Evolutionary conservation across 257 asterid genomes (phyloP), one percentile per base, ranked within the genome.

Genomic region (Fraxinus pennsylvanica): DNA sequence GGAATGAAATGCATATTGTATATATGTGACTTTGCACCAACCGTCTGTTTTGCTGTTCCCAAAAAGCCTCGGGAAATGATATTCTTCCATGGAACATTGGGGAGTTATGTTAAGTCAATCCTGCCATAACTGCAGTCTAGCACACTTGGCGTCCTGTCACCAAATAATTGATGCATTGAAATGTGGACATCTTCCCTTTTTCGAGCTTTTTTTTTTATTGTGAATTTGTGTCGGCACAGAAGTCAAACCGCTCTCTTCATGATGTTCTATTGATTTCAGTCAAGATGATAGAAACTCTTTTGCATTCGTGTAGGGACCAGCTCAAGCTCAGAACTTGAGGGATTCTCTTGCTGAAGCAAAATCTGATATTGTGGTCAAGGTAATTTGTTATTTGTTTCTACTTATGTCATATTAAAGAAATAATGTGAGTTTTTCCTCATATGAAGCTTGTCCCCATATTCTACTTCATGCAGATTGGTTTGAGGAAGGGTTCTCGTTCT

Each of bases 281-380:
- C 27, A 30, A 45, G 67, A 69, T 43, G 41, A 68, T 15, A 30
- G 15, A 47, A 39, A 36, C 74, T 27, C 70, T 4, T 79, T 41
- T 75, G 3, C 45, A 9, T 77, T 30, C 66, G 30, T 71, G 65
- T 75, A 94, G 98, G 99, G 99, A 65, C 98, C 99, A 63, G 99
- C 99, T 54, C 98, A 94, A 85, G 99, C 99, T 77, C 99, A 94
- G 85, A 94, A 94, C 76, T 78, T 94, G 73, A 91, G 91, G 80
- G 99, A 94, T 83, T 94, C 97, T 54, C 88, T 92, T 21, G 86
- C 87, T 6, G 99, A 94, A 73, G 87, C 80, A 3, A 91, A 90
- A 35, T 92, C 98, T n/a, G 94, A 90, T 82, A 88, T 92, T 78
- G 94, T 91, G 77, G 97, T 94, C 63, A 94, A 94, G 97, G 97